Conservation (phyloP, 306 rosid genomes). For the Begonia peltatifolia region DNA sequence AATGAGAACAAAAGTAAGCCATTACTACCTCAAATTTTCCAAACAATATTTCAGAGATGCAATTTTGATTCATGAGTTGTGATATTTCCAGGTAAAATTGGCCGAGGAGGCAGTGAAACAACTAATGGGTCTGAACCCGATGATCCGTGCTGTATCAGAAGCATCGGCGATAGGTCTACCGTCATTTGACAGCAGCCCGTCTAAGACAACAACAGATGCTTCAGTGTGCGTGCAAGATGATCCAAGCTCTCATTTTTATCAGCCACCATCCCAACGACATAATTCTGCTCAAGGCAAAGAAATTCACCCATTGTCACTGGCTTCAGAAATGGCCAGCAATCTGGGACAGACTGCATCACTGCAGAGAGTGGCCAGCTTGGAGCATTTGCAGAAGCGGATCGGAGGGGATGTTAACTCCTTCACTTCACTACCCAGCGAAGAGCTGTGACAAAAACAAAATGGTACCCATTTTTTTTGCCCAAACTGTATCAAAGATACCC, state of each 20-base stretch:
- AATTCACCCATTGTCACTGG: slow-evolving; percentile 14
- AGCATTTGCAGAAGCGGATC: slow-evolving; percentile 84
- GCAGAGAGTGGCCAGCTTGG: slow-evolving; percentile 90
- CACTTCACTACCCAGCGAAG: too few species aligned
- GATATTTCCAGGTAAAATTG: slow-evolving; percentile 58
- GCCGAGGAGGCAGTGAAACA: slow-evolving; percentile 73
- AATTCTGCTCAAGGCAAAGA: not conserved
- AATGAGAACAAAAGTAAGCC: slow-evolving; percentile 74
- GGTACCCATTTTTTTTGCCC: too few species aligned
- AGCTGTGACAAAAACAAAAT: too few species aligned
- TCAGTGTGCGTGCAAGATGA: slow-evolving; percentile 56
- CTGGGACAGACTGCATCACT: slow-evolving; percentile 38
- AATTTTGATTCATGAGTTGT: not conserved
- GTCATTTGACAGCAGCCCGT: slow-evolving; percentile 48
- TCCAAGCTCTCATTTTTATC: slow-evolving; percentile 33
- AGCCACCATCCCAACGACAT: slow-evolving; percentile 21
- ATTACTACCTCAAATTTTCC: not conserved
- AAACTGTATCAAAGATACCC: too few species aligned
- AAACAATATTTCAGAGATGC: not conserved
- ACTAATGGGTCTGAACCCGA: slow-evolving; percentile 43
- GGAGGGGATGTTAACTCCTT: slow-evolving; percentile 18
- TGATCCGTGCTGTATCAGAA: slow-evolving; percentile 42
- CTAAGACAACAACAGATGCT: slow-evolving; percentile 63
- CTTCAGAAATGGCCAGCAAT: slow-evolving; percentile 26
- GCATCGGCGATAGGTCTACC: slow-evolving; percentile 43